These are phyloP conservation scores for Stellera chamaejasme DNA, from an alignment of 345 rosid species.

Conservation along the genomic window DNA sequence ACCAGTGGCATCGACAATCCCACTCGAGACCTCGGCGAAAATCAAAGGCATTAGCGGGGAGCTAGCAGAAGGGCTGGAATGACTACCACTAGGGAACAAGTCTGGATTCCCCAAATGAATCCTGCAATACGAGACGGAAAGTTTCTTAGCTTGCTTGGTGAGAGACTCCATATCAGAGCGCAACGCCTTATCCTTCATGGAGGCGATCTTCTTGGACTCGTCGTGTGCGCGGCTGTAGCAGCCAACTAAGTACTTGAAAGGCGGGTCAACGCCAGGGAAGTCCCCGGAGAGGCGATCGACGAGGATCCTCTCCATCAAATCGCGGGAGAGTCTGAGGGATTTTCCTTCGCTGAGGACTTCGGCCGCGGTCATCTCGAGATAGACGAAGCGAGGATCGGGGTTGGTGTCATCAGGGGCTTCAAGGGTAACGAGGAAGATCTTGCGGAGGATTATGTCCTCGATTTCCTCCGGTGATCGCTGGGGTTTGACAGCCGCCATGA, in stretches of 20 bases:
- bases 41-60: conserved; percentile 68
- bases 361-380: conserved; percentile 79
- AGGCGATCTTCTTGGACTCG: conserved; percentile 68
- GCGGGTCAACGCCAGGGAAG: conserved; percentile 48
- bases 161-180: conserved; percentile 59
- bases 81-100: conserved; percentile 29
- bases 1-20: conserved; percentile 56
- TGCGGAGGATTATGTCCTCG: conserved; percentile 86
- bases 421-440: conserved; percentile 62
- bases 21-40: conserved; percentile 45
- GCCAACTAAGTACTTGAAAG: conserved; percentile 61
- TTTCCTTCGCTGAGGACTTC: conserved; percentile 94
- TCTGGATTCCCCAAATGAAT: conserved; percentile 77
- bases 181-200: conserved; percentile 72
- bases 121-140: conserved; percentile 66
- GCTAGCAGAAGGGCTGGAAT: background rate
- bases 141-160: conserved; percentile 54
- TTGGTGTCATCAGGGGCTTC: conserved; percentile 17
- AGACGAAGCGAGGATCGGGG: conserved; percentile 42
- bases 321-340: conserved; percentile 57
- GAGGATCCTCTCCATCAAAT: conserved; percentile 64
- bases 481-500: conserved; percentile 49
- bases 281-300: conserved; percentile 79
- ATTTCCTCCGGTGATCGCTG: conserved; percentile 67
- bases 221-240: conserved; percentile 75